A percentile compares a stretch with the other conserved stretches of the same genome.
phyloP scores from a whole-genome alignment of 306 rosid species.

The Malus asiatica region DNA sequence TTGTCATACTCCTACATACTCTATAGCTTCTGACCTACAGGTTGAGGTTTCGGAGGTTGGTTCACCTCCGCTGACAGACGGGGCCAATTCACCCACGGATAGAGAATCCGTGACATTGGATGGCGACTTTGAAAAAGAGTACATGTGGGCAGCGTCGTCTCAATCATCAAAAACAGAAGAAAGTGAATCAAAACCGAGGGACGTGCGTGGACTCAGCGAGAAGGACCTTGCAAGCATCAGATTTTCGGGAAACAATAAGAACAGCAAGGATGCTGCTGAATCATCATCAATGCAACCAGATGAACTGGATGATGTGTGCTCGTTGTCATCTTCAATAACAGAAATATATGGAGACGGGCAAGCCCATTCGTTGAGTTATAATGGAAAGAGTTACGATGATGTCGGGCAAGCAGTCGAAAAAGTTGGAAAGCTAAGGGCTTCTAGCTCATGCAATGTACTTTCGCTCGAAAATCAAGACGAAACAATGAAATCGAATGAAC shows the following conservation, averaged over 20 bases:
- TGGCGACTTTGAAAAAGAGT: slow-evolving; percentile 58
- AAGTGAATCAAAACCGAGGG: slow-evolving; percentile 12
- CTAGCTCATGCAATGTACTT: slow-evolving; percentile 20
- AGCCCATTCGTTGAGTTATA: slow-evolving; percentile 1
- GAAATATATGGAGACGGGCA: background rate
- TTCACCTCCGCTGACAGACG: slow-evolving; percentile 55
- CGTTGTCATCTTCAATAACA: slow-evolving; percentile 3
- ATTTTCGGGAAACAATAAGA: slow-evolving; percentile 8
- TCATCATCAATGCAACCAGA: slow-evolving; percentile 11
- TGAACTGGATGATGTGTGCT: slow-evolving; percentile 35
- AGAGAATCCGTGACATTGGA: slow-evolving; percentile 47
- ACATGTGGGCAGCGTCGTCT: slow-evolving; percentile 37
- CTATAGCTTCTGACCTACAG: slow-evolving; percentile 89
- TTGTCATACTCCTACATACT: slow-evolving; percentile 56
- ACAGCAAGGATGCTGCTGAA: slow-evolving; percentile 9
- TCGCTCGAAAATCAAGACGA: slow-evolving; percentile 15
- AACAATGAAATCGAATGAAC: slow-evolving; percentile 20
- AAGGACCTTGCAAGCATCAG: slow-evolving; percentile 2
- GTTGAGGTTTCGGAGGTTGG: slow-evolving; percentile 88
- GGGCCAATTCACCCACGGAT: slow-evolving; percentile 42
- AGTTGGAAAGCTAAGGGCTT: slow-evolving; percentile 19
- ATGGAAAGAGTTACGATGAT: slow-evolving; percentile 16
- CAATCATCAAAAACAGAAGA: slow-evolving; percentile 10
- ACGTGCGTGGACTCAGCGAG: slow-evolving; percentile 2
- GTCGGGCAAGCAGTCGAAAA: slow-evolving; percentile 13